Conservation (phyloP, 306 rosid genomes). For the Malus orientalis region DNA sequence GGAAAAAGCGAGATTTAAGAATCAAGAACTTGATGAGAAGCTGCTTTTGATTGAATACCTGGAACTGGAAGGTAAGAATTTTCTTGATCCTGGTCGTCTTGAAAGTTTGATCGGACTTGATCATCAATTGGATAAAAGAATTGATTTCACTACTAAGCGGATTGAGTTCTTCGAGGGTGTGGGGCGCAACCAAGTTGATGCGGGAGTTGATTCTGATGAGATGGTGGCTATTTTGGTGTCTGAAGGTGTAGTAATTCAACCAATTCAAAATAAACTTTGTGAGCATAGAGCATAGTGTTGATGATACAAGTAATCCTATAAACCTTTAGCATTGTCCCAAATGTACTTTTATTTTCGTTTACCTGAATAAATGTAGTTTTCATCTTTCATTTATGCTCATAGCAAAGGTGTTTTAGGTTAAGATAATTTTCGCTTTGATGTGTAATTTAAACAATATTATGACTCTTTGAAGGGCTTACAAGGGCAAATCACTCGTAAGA, state of each 20-base stretch:
- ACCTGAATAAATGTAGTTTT: not conserved
- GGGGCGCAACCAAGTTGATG: not conserved
- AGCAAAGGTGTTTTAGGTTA: not conserved
- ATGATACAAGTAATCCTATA: no score
- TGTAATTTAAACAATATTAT: not conserved
- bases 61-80: constrained; percentile 3
- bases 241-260: not conserved
- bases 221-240: not conserved
- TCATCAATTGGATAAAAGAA: not conserved
- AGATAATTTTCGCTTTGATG: not conserved
- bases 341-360: not conserved
- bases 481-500: no score
- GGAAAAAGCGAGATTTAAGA: not conserved
- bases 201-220: not conserved
- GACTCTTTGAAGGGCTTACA: not conserved
- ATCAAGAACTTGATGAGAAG: not conserved
- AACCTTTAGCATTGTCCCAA: not conserved
- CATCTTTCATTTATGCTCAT: not conserved
- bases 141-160: not conserved
- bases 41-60: not conserved
- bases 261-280: not conserved
- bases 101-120: not conserved
- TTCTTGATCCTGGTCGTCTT: not conserved
- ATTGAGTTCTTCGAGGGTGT: not conserved
- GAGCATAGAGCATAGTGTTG: not conserved